Evolutionary conservation across 257 asterid species (phyloP).

Genomic region (Solanum habrochaites): DNA sequence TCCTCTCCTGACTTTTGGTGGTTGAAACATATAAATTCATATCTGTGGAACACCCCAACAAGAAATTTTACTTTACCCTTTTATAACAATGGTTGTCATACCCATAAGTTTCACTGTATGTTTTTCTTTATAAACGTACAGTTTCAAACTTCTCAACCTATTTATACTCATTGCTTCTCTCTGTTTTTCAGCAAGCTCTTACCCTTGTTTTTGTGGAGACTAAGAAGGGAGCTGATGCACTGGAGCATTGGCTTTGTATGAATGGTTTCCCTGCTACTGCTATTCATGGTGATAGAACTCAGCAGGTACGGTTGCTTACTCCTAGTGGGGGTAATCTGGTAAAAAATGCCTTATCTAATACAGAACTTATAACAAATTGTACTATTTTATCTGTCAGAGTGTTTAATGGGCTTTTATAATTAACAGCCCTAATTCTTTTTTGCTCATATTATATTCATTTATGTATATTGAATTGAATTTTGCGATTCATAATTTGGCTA

Average conservation of each 20-base stretch:
- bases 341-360: background rate
- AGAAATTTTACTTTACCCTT: background rate
- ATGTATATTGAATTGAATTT: background rate
- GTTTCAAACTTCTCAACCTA: background rate
- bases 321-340: background rate
- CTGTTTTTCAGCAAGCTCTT: constrained; percentile 64
- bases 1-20: background rate
- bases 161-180: constrained; percentile 3
- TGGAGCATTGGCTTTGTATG: constrained; percentile 83
- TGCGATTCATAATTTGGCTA: background rate
- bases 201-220: constrained; percentile 91
- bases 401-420: too few relatives aligned
- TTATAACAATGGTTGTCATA: background rate
- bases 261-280: constrained; percentile 87
- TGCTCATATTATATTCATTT: background rate
- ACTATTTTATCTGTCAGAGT: background rate
- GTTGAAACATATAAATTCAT: background rate
- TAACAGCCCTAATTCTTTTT: too few relatives aligned
- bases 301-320: constrained; percentile 42
- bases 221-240: constrained; percentile 90
- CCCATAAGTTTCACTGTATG: background rate
- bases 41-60: background rate
- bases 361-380: background rate
- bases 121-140: background rate
- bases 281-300: constrained; percentile 93